Conservation (phyloP, 2,329 filamentous ascomycete genomes). For the Aureobasidium zeae region DNA sequence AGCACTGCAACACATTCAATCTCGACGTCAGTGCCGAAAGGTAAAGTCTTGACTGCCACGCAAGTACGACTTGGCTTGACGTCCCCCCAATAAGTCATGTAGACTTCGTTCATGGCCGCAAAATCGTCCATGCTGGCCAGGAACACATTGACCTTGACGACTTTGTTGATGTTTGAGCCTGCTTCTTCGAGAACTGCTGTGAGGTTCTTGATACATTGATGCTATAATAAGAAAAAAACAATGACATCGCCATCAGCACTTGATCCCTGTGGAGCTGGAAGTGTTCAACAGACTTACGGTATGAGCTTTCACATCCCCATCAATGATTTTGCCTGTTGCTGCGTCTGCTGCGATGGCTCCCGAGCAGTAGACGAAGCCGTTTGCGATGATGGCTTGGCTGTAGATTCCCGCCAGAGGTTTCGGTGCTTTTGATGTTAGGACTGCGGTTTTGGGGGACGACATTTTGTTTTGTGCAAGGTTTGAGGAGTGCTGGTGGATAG, state of each 20-base stretch:
- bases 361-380: conserved; percentile 63
- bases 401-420: conserved; percentile 22
- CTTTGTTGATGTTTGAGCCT: conserved; percentile 49
- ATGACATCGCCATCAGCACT: too few species aligned
- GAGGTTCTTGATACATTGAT: conserved; percentile 52
- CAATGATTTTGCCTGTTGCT: conserved; percentile 43
- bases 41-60: conserved; percentile 44
- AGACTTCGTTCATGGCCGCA: conserved; percentile 48
- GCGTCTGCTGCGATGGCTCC: conserved; percentile 53
- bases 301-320: conserved; percentile 48
- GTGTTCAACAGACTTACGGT: conserved; percentile 34
- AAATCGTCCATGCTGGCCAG: conserved; percentile 58
- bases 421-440: conserved; percentile 16
- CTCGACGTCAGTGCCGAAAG: conserved; percentile 44
- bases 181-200: conserved; percentile 50
- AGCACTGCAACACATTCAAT: conserved; percentile 43
- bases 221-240: conserved; percentile 27
- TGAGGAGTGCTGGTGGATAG: background rate
- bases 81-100: conserved; percentile 30
- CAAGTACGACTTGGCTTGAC: conserved; percentile 31
- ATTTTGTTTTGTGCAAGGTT: background rate
- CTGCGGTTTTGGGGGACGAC: conserved; percentile 16
- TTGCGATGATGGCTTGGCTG: conserved; percentile 33
- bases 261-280: background rate
- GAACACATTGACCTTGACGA: conserved; percentile 60